A percentile compares a stretch with the other conserved stretches of the same genome.
Conservation (phyloP, 2,329 filamentous ascomycete species). For the Cladophialophora psammophila region DNA sequence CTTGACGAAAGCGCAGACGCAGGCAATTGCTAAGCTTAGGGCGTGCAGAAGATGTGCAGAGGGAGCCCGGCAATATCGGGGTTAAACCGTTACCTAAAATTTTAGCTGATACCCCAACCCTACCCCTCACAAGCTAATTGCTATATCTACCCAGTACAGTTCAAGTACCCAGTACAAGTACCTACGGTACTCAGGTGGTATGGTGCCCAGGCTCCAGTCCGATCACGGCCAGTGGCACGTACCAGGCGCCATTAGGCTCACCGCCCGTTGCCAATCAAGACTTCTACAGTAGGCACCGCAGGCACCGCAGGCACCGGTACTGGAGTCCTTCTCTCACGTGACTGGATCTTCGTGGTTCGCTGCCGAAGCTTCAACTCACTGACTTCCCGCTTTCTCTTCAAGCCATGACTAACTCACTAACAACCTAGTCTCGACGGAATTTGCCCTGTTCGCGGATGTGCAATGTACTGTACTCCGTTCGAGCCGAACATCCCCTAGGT, state of each 20-base stretch:
- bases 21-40: neutral
- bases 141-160: no score
- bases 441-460: neutral
- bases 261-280: neutral
- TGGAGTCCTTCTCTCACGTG: neutral
- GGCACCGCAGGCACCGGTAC: neutral
- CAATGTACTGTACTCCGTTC: neutral
- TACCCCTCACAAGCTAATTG: neutral
- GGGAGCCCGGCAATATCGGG: neutral
- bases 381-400: neutral
- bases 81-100: neutral
- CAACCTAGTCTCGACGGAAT: neutral
- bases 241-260: slow-evolving; percentile 2
- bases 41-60: slow-evolving; percentile 9
- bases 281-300: no score
- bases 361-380: neutral
- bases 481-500: neutral
- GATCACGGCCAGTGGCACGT: neutral
- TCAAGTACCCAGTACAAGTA: no score
- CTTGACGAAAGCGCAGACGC: neutral
- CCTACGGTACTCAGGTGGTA: no score
- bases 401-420: neutral
- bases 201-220: neutral
- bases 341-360: neutral
- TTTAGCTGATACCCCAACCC: neutral